phyloP scores from a whole-genome alignment of 139 green algal species.

The Micractinium conductrix region DNA sequence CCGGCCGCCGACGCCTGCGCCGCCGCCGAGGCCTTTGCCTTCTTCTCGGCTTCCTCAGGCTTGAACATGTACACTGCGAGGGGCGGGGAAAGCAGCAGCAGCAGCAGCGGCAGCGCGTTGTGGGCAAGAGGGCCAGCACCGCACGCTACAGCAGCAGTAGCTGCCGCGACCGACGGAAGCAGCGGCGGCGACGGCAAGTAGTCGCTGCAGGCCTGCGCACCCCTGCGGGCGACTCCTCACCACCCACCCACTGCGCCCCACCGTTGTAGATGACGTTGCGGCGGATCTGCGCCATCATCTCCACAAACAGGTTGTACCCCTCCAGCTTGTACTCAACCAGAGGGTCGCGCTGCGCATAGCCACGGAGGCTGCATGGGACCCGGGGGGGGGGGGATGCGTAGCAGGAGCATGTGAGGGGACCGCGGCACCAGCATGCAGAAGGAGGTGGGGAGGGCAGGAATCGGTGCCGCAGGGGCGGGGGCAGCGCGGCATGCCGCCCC shows the following conservation, averaged over 20 bases:
- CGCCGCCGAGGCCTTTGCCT: conserved; percentile 13
- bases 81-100: not conserved
- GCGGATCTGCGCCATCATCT: conserved; percentile 90
- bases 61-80: conserved; percentile 33
- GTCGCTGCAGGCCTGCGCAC: not conserved
- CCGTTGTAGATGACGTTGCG: conserved; percentile 98
- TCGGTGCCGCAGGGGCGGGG: no score
- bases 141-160: no score
- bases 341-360: conserved; percentile 91
- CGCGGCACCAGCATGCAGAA: no score
- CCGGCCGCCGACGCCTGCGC: not conserved
- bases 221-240: conserved; percentile 63
- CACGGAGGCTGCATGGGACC: conserved; percentile 67
- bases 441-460: not conserved
- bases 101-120: no score
- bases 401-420: not conserved
- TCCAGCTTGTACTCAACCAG: conserved; percentile 99
- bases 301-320: conserved; percentile 89
- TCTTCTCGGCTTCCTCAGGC: conserved; percentile 16
- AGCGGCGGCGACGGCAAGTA: no score
- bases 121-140: no score
- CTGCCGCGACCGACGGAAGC: no score
- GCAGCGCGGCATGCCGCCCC: no score
- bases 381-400: not conserved
- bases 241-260: not conserved